Conservation (phyloP, 2,329 filamentous ascomycete species). For the Talaromyces sp. region DNA sequence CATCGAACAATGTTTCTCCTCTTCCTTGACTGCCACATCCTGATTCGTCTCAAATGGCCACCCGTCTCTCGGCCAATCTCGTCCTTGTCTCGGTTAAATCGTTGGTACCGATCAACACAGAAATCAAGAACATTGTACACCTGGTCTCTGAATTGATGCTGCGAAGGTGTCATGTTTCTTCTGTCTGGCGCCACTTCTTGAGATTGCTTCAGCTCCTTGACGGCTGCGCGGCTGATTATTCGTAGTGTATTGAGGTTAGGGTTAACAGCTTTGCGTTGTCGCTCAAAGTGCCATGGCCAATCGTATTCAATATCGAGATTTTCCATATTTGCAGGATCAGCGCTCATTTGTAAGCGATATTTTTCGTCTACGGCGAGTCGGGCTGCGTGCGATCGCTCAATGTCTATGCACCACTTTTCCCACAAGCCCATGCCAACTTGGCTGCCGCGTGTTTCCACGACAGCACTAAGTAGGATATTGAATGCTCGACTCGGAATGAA, state of each 20-base stretch:
- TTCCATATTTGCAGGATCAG: constrained; percentile 2
- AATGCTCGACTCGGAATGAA: constrained; percentile 44
- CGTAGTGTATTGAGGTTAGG: constrained; percentile 37
- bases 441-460: constrained; percentile 51
- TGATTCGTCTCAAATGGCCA: constrained; percentile 24
- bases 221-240: constrained; percentile 35
- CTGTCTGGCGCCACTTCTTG: constrained; percentile 10
- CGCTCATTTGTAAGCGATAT: constrained; percentile 15
- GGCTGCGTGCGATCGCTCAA: constrained; percentile 26
- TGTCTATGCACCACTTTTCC: constrained; percentile 46
- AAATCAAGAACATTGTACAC: constrained; percentile 29
- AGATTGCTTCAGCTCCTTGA: constrained; percentile 27
- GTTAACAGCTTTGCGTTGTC: constrained; percentile 29
- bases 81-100: constrained; percentile 27
- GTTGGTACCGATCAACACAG: constrained; percentile 33
- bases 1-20: constrained; percentile 13
- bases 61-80: constrained; percentile 36
- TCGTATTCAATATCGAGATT: constrained; percentile 29
- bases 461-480: constrained; percentile 53
- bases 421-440: constrained; percentile 48
- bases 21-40: constrained; percentile 9
- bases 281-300: constrained; percentile 24
- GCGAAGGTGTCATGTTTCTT: background rate
- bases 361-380: constrained; percentile 11
- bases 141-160: background rate